Base-by-base conservation (phyloP, 306 rosid genomes). In the Myrica gale region DNA sequence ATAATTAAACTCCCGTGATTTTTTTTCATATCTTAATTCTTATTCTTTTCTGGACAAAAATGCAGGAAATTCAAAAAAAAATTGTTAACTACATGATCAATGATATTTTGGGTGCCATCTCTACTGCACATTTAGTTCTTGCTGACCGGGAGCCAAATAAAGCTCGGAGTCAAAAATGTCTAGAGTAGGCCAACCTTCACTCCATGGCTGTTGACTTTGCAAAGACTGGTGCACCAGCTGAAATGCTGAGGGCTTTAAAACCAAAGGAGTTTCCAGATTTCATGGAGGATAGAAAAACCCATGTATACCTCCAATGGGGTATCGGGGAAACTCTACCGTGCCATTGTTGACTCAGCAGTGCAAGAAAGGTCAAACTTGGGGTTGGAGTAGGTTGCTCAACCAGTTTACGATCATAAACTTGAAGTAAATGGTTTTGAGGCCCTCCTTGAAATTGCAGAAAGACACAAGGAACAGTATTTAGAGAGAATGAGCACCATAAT, bases 171-270 rank as follows among this genome's bases (percentile, higher is more conserved):
- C 21, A 78, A 69, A 95, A 92, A 84, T 95, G 98, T 75, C 84
- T 88, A 76, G 90, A 85, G 80, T 78, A 92, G 81, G 96, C 98
- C 45, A 68, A 82, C 74, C 89, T 95, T 60, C 98, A 95, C 69
- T 95, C 98, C 79, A 86, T 87, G 97, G 98, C 98, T 19, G 98
- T 95, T 43, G 98, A 95, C 85, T 95, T 90, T 80, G 98, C 98
- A 23, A 92, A 95, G 82, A 92, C 97, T 0, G 98, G 98, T 26
- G 95, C 96, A 16, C 97, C 98, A 23, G 98, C 97, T 9, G 98
- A 88, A 83, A 90, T 95, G 98, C 91, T 93, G 5, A 82, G 88
- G 80, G 68, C 74, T 47, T 73, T 95, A 71, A 92, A 88, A 81
- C 98, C 98, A 0, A 89, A 74, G 80, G 92, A 79, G 62, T 92